phyloP scores from a whole-genome alignment of 257 asterid genomes.

The Solanum tarijense region DNA sequence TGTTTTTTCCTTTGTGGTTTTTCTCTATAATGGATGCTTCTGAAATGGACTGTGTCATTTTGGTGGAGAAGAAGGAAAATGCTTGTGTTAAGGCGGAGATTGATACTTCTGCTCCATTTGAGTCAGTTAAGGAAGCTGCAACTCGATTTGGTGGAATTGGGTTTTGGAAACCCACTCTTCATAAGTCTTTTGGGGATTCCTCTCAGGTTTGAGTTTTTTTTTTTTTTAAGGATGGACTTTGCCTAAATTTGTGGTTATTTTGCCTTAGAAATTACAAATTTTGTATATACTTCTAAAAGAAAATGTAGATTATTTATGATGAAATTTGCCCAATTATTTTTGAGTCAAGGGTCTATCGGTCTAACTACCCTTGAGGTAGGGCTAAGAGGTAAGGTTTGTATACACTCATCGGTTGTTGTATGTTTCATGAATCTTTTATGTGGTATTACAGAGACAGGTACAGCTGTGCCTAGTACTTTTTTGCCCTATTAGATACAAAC shows the following conservation, averaged over 20 bases:
- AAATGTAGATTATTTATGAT: background rate
- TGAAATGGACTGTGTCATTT: background rate
- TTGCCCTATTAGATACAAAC: background rate
- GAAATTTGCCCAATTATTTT: background rate
- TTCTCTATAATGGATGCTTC: background rate
- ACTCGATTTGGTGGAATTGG: conserved; percentile 85
- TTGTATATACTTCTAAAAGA: background rate
- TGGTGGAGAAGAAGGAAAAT: background rate
- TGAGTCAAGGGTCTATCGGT: no score
- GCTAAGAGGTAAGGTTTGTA: background rate
- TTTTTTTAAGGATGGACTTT: background rate
- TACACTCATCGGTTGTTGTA: background rate
- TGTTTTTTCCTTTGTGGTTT: background rate
- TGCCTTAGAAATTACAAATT: background rate
- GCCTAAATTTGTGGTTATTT: background rate
- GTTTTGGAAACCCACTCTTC: conserved; percentile 73
- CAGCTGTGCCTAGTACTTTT: no score
- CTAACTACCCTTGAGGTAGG: background rate
- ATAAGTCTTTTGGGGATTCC: conserved; percentile 16
- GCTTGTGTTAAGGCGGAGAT: conserved; percentile 41
- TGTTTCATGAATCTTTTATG: background rate
- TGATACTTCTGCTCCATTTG: conserved; percentile 91
- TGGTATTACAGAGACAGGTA: background rate
- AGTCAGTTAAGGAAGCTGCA: conserved; percentile 92
- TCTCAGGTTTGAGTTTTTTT: conserved; percentile 22